Percentiles rank a stretch among this genome's conserved stretches.
Conservation (phyloP, 2,329 filamentous ascomycete species). For the Alternaria tenuissima region DNA sequence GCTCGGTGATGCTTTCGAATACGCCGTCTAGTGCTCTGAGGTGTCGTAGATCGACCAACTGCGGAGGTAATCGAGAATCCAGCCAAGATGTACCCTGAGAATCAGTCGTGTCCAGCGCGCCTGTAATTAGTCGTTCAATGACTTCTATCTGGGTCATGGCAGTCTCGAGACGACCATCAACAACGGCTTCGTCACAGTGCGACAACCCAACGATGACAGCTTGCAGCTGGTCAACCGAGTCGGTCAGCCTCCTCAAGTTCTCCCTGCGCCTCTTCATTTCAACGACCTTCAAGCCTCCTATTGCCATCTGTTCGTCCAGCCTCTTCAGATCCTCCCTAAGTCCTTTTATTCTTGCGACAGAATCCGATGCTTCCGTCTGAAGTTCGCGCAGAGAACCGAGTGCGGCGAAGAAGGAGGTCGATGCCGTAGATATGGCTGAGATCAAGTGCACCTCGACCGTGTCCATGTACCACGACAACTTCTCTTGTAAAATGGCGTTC, state of each 20-base stretch:
- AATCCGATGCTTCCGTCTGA: conserved; percentile 90
- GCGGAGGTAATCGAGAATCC: conserved; percentile 46
- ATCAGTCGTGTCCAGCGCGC: conserved; percentile 63
- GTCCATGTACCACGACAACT: conserved; percentile 99
- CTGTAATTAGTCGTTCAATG: conserved; percentile 81
- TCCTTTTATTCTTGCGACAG: conserved; percentile 83
- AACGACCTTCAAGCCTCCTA: conserved; percentile 84
- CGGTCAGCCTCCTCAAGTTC: conserved; percentile 82
- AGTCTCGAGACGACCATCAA: conserved; percentile 81
- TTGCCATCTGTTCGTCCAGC: conserved; percentile 86
- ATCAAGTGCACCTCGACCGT: conserved; percentile 98
- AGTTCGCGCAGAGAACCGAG: conserved; percentile 89
- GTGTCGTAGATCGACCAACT: conserved; percentile 73
- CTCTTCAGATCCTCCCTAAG: conserved; percentile 80
- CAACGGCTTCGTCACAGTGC: conserved; percentile 80
- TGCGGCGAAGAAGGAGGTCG: conserved; percentile 94
- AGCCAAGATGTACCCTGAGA: conserved; percentile 44
- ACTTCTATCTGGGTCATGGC: conserved; percentile 80
- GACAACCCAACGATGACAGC: conserved; percentile 78
- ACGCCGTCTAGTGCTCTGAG: conserved; percentile 83
- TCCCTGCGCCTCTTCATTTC: conserved; percentile 82
- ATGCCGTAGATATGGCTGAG: conserved; percentile 93
- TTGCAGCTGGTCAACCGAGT: conserved; percentile 83
- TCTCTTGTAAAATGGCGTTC: conserved; percentile 97
- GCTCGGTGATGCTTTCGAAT: conserved; percentile 75